A percentile compares a stretch with the other conserved stretches of the same genome.
Conservation (phyloP, 352 stramenopile genomes). For the Phytophthora pinifolia region DNA sequence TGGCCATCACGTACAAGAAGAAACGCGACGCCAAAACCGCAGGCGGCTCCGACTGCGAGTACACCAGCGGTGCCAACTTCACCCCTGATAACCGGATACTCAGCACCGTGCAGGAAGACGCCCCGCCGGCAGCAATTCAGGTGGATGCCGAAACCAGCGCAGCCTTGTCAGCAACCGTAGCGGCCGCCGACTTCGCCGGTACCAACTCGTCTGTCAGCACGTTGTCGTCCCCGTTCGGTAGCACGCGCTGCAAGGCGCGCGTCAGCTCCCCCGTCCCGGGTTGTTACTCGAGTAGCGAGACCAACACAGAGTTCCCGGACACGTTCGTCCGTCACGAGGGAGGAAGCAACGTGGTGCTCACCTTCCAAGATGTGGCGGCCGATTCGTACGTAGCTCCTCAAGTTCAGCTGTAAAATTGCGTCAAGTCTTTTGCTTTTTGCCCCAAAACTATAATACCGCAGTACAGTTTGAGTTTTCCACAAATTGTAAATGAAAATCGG, state of each 20-base stretch:
- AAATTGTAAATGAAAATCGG: conserved; percentile 11
- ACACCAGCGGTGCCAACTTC: conserved; percentile 24
- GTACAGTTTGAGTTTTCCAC: conserved; percentile 14
- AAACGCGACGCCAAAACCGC: conserved; percentile 11
- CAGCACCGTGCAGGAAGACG: conserved; percentile 16
- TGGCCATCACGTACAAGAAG: conserved; percentile 49
- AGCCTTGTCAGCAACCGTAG: conserved; percentile 2
- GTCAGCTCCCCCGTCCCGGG: conserved; percentile 32
- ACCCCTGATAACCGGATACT: conserved; percentile 30
- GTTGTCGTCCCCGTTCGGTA: conserved; percentile 25
- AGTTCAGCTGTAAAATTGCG: conserved; percentile 30
- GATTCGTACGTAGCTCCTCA: conserved; percentile 17
- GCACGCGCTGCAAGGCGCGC: conserved; percentile 19
- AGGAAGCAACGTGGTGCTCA: conserved; percentile 30
- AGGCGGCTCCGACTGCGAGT: conserved; percentile 29
- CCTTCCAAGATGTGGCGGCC: conserved; percentile 24
- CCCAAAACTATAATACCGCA: too few species aligned
- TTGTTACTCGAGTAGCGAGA: conserved; percentile 22
- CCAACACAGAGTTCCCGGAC: conserved; percentile 34
- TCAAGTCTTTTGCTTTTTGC: conserved; percentile 4
- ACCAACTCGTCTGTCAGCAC: conserved; percentile 18
- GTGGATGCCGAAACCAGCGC: neutral
- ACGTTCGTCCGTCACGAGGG: conserved; percentile 11
- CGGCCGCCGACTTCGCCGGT: conserved; percentile 20
- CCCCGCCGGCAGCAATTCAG: neutral